Percentiles rank a stretch among this genome's conserved stretches.
phyloP scores from a whole-genome alignment of 305 asterid species.

The Coffea humblotiana region DNA sequence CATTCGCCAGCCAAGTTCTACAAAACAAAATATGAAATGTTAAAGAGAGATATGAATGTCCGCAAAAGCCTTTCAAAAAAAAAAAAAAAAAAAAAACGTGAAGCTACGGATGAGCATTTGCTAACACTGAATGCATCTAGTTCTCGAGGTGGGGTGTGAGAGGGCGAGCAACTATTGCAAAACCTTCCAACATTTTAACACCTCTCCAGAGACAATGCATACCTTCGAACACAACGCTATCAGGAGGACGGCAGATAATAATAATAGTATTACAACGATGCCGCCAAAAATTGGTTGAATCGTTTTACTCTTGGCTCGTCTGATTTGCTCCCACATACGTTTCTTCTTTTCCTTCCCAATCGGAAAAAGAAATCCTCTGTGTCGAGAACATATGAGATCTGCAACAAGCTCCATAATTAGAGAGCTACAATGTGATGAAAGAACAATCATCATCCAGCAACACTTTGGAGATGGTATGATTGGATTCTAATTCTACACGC shows the following conservation, averaged over 20 bases:
- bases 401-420: conserved; percentile 31
- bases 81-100: too few species aligned
- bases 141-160: too few species aligned
- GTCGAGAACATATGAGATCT: conserved; percentile 89
- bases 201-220: not conserved
- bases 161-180: not conserved
- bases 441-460: not conserved
- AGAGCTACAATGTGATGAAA: not conserved
- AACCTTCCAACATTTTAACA: not conserved
- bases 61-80: not conserved
- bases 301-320: conserved; percentile 45
- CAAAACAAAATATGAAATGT: conserved; percentile 1
- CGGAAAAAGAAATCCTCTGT: conserved; percentile 89
- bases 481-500: not conserved
- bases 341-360: conserved; percentile 56
- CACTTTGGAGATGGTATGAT: not conserved
- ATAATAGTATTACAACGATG: conserved; percentile 34
- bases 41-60: not conserved
- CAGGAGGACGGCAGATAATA: conserved; percentile 9
- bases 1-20: conserved; percentile 28
- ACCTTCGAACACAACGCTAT: conserved; percentile 37
- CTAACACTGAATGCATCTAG: not conserved
- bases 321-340: conserved; percentile 24
- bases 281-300: conserved; percentile 49
- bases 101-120: not conserved